A percentile compares a stretch with the other conserved stretches of the same genome.
phyloP scores from a whole-genome alignment of 1,284 basidiomycete species.

The Ustilago tritici region DNA sequence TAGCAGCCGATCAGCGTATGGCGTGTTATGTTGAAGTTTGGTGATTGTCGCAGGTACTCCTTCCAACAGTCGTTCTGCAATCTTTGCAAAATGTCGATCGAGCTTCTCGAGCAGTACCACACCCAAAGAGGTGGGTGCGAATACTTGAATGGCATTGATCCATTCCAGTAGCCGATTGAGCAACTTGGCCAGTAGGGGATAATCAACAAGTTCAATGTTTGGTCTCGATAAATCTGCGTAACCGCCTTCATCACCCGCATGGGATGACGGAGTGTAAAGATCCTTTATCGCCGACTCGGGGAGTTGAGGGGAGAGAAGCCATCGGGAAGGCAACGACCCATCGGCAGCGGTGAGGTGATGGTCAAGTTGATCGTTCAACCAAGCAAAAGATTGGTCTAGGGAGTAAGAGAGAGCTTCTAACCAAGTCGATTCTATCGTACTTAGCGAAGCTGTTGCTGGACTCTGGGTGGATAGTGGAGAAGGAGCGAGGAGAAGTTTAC shows the following conservation, averaged over 20 bases:
- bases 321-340: slow-evolving; percentile 12
- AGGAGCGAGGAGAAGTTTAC: slow-evolving; percentile 27
- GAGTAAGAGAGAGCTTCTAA: slow-evolving; percentile 20
- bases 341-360: background rate
- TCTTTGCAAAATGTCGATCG: slow-evolving; percentile 2
- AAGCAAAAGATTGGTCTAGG: slow-evolving; percentile 15
- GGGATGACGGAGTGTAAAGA: slow-evolving; percentile 1
- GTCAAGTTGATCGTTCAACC: slow-evolving; percentile 18
- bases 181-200: slow-evolving; percentile 28
- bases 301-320: slow-evolving; percentile 28
- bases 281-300: slow-evolving; percentile 14
- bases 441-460: slow-evolving; percentile 1
- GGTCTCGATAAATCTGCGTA: slow-evolving; percentile 33
- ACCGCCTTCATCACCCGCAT: too few relatives aligned
- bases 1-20: background rate
- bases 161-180: slow-evolving; percentile 33
- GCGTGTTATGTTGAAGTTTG: background rate
- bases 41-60: slow-evolving; percentile 12
- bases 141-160: slow-evolving; percentile 34
- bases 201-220: slow-evolving; percentile 35
- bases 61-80: slow-evolving; percentile 14
- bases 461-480: too few relatives aligned
- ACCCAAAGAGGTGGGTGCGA: slow-evolving; percentile 21
- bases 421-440: slow-evolving; percentile 27
- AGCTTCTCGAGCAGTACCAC: background rate